phyloP scores from a whole-genome alignment of 2,329 filamentous ascomycete species.

The Aspergillus clavatus region DNA sequence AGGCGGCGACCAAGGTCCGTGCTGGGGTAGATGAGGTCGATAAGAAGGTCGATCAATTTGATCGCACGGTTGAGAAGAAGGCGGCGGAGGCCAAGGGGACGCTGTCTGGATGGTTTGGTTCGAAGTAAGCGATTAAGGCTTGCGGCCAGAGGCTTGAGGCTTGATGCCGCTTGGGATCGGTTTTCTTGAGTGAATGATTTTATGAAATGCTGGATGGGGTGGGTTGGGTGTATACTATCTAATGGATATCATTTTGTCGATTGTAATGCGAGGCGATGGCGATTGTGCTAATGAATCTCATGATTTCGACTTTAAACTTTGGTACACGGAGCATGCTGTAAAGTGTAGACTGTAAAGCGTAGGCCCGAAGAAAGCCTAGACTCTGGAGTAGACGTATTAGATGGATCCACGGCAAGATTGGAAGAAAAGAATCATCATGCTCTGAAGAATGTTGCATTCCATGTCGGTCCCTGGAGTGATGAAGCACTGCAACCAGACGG shows the following conservation, averaged over 20 bases:
- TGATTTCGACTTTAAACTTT: no score
- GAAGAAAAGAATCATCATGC: no score
- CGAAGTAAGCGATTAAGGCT: slow-evolving; percentile 22
- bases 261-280: no score
- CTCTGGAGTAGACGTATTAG: no score
- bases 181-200: background rate
- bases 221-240: no score
- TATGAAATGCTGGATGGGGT: background rate
- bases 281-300: background rate
- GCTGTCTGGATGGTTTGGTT: slow-evolving; percentile 78
- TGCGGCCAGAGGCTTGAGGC: background rate
- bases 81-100: slow-evolving; percentile 78
- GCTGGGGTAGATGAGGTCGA: slow-evolving; percentile 44
- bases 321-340: no score
- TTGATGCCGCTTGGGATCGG: background rate
- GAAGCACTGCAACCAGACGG: no score
- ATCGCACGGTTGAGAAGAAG: slow-evolving; percentile 73
- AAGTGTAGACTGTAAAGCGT: no score
- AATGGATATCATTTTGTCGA: no score
- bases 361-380: no score
- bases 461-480: slow-evolving; percentile 13
- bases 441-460: slow-evolving; percentile 12
- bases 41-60: slow-evolving; percentile 66
- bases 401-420: no score
- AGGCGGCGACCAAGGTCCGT: slow-evolving; percentile 50